Evolutionary conservation across 2,329 filamentous ascomycete species (phyloP).

Genomic region (Botryotinia narcissicola): DNA sequence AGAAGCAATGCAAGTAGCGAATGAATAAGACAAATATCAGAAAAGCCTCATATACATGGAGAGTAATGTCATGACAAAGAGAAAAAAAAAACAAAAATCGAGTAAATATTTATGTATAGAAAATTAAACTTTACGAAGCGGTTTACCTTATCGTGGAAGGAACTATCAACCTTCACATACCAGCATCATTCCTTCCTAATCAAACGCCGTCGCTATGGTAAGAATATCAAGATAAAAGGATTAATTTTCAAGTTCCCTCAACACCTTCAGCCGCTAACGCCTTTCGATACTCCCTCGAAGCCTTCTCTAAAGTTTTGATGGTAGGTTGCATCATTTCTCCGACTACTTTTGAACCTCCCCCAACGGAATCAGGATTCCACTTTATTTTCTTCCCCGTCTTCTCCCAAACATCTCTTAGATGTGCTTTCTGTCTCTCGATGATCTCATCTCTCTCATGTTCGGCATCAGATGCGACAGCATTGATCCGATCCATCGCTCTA

Average conservation of each 20-base stretch:
- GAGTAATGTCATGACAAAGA: background rate
- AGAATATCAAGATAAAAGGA: background rate
- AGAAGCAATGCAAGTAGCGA: slow-evolving; percentile 6
- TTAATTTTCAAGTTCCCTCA: slow-evolving; percentile 27
- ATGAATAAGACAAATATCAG: slow-evolving; percentile 14
- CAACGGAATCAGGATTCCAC: slow-evolving; percentile 65
- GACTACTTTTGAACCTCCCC: slow-evolving; percentile 74
- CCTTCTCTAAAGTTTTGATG: slow-evolving; percentile 66
- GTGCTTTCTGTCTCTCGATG: slow-evolving; percentile 64
- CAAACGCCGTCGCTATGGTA: slow-evolving; percentile 36
- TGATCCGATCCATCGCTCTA: slow-evolving; percentile 74
- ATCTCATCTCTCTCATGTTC: slow-evolving; percentile 69
- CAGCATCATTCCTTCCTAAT: slow-evolving; percentile 23
- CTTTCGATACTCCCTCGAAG: slow-evolving; percentile 67
- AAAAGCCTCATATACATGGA: slow-evolving; percentile 7
- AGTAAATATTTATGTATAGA: background rate
- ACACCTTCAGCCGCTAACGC: slow-evolving; percentile 62
- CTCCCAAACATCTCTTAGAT: slow-evolving; percentile 68
- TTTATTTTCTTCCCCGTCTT: slow-evolving; percentile 71
- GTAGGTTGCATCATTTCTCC: slow-evolving; percentile 74
- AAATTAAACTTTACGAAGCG: background rate
- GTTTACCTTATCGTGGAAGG: background rate
- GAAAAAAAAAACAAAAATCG: background rate
- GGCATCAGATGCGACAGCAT: slow-evolving; percentile 75
- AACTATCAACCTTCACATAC: slow-evolving; percentile 7